phyloP scores from a whole-genome alignment of 78 protist species.

The Creolimax fragrantissima region DNA sequence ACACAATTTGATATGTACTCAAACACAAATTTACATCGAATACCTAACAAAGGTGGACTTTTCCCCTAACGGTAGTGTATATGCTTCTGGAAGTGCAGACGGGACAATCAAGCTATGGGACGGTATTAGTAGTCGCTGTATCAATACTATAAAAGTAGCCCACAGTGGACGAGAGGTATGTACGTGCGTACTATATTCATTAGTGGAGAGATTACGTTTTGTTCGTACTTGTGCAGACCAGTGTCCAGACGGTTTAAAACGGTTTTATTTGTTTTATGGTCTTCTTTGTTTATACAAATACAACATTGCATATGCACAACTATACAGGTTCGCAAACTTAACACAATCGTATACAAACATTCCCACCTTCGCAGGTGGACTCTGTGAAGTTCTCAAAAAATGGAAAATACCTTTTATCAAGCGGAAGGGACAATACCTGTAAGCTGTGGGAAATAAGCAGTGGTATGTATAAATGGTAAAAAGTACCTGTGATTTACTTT shows the following conservation, averaged over 20 bases:
- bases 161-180: slow-evolving; percentile 1
- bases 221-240: background rate
- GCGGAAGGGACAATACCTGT: background rate
- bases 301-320: background rate
- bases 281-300: background rate
- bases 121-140: slow-evolving; percentile 1
- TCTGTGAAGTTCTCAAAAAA: background rate
- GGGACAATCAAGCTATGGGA: slow-evolving; percentile 6
- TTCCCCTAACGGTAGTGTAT: background rate
- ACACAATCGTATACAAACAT: background rate
- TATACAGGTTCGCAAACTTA: background rate
- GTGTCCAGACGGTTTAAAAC: background rate
- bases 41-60: too few relatives aligned
- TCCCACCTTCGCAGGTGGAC: background rate
- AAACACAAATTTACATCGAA: too few relatives aligned
- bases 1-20: too few relatives aligned
- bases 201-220: background rate
- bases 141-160: background rate
- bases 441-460: background rate
- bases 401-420: background rate
- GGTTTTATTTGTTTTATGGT: background rate
- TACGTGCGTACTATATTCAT: background rate
- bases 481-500: background rate
- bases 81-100: background rate
- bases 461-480: background rate